Percentiles rank a stretch among this genome's conserved stretches.
Evolutionary conservation across 306 rosid genomes (phyloP).

Genomic region (Cicer yamashitae): DNA sequence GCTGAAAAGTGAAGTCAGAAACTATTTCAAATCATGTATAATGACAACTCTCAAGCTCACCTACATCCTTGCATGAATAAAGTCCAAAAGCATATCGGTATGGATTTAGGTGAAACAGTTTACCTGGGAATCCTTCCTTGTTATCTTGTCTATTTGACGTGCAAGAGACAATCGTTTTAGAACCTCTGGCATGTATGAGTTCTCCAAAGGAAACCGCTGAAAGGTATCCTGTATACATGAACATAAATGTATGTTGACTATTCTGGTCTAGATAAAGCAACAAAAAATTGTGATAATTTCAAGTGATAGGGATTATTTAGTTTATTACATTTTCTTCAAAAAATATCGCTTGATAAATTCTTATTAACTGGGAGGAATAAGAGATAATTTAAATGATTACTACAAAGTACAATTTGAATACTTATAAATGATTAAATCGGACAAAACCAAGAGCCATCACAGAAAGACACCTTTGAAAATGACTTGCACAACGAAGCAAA

Average conservation of each 20-base stretch:
- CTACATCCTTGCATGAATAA: conserved; percentile 24
- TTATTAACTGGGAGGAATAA: not conserved
- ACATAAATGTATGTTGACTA: conserved; percentile 17
- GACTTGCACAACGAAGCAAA: conserved; percentile 89
- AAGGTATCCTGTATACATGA: conserved; percentile 62
- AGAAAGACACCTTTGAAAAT: conserved; percentile 75
- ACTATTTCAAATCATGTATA: conserved; percentile 35
- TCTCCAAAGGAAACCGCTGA: conserved; percentile 84
- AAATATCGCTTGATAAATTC: conserved; percentile 19
- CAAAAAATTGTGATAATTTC: conserved; percentile 32
- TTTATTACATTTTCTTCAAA: conserved; percentile 15
- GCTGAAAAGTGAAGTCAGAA: conserved; percentile 13
- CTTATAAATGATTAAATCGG: conserved; percentile 18
- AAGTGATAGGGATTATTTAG: conserved; percentile 14
- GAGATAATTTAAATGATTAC: conserved; percentile 26
- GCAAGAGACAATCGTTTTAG: conserved; percentile 84
- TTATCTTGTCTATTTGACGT: conserved; percentile 87
- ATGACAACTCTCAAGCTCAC: conserved; percentile 4
- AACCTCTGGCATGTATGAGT: conserved; percentile 88
- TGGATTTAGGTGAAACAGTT: conserved; percentile 40
- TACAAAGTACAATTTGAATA: not conserved
- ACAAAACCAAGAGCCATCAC: not conserved
- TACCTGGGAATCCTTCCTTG: conserved; percentile 86
- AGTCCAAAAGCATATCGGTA: conserved; percentile 28
- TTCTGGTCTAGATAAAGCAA: conserved; percentile 38